phyloP scores from a whole-genome alignment of 1,139 yeast species.

The Taphrina sp. region DNA sequence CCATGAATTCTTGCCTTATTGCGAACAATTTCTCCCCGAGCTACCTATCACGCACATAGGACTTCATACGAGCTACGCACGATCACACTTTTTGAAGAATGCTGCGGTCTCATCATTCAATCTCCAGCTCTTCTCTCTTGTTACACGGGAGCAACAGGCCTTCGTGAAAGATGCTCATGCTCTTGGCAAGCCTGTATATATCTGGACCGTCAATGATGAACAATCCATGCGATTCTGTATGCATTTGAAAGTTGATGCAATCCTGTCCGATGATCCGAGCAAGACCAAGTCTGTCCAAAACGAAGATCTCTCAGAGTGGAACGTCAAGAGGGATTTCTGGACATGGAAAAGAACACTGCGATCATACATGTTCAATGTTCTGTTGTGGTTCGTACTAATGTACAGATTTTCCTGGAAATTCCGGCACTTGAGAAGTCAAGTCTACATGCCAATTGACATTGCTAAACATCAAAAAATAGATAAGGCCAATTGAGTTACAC shows the following conservation, averaged over 20 bases:
- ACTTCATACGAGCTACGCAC: conserved; percentile 33
- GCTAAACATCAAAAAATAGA: too few species aligned
- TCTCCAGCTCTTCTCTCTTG: conserved; percentile 48
- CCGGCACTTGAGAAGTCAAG: neutral
- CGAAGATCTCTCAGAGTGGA: conserved; percentile 11
- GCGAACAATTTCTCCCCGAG: conserved; percentile 43
- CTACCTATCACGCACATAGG: conserved; percentile 35
- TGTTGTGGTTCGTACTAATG: conserved; percentile 9
- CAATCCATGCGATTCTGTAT: conserved; percentile 48
- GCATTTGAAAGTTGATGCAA: conserved; percentile 57
- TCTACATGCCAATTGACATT: neutral
- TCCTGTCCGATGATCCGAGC: conserved; percentile 60
- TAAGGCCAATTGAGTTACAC: neutral
- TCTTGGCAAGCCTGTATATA: conserved; percentile 56
- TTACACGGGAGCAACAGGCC: conserved; percentile 48
- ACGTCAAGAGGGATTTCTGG: conserved; percentile 3
- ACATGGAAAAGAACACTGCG: neutral
- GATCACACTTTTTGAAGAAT: conserved; percentile 37
- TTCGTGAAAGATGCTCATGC: conserved; percentile 46
- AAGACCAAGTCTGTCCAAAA: conserved; percentile 30
- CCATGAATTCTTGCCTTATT: conserved; percentile 60
- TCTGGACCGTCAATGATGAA: conserved; percentile 76
- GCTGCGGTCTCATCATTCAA: conserved; percentile 50
- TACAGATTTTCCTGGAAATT: conserved; percentile 9
- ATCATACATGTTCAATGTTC: neutral